Base-by-base conservation (phyloP, 2,329 filamentous ascomycete species). In the Helotiales sp. region DNA sequence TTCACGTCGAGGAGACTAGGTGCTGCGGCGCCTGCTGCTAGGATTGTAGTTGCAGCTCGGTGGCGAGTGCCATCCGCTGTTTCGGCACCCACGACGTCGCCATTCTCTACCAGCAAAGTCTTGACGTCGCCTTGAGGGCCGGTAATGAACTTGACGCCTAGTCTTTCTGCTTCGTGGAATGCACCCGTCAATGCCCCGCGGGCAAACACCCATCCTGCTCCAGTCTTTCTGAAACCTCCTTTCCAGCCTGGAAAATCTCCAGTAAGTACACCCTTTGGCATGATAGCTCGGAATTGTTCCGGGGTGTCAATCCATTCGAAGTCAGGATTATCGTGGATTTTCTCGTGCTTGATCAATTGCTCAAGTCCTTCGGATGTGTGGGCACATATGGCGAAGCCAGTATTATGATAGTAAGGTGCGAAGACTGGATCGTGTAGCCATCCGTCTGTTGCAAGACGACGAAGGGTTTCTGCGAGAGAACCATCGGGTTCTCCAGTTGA, bases 191-290 rank as follows among this genome's bases (percentile, higher is more conserved):
- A 75, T 0, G 83, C 83, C 40, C 83, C 83, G 13, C 80, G 77
- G 3, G 86, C 84, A 69, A 83, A 82, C 1, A 86, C 82, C 84
- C 85, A 87, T 7, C 85, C 85, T 3, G 83, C 83, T 7, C 81
- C 78, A 28, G 74, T 70, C 20, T 75, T 70, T 66, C 82, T 82
- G 64, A 79, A 80, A 71, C 82, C 85, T 11, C 84, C 84, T 70
- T 81, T 81, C 84, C 85, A 86, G 6, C 79, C 78, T 0, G 80
- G 78, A 54, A 86, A 84, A 0, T 80, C 75, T 2, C 84, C 83
- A 0, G 83, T 84, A 28, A 86, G 72, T 0, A 86, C 80, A 2
- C 84, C 84, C 10, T 79, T 65, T 1, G 84, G 83, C 85, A 86
- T 86, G 0, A 84, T 83, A 13, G 74, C 77, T 22, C 79, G 78